Conservation (phyloP, 176 grass and related monocot genomes). For the Guadua angustifolia region DNA sequence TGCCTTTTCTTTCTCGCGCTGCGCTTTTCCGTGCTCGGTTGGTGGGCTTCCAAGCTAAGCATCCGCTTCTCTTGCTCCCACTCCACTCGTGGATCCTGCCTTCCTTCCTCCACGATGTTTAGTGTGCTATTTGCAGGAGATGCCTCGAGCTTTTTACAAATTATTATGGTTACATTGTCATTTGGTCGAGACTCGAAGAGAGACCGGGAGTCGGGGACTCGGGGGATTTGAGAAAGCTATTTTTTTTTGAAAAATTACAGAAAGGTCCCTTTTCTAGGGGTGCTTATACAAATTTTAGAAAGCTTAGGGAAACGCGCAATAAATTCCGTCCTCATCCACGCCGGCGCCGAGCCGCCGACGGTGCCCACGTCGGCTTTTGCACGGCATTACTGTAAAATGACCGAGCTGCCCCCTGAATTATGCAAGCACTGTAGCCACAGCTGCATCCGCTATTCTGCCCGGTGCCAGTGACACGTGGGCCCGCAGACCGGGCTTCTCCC, state of each 20-base stretch:
- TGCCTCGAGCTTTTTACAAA: not conserved
- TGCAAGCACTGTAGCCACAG: not conserved
- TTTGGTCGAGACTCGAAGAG: not conserved
- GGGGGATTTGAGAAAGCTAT: not conserved
- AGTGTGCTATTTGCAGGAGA: not conserved
- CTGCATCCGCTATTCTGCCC: not conserved
- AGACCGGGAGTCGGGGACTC: not conserved
- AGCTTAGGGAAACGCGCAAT: not conserved
- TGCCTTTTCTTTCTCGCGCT: not conserved
- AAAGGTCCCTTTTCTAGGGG: not conserved
- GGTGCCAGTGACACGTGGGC: slow-evolving; percentile 11
- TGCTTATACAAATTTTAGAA: not conserved
- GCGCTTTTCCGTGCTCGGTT: not conserved
- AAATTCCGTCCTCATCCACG: not conserved
- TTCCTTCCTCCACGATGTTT: not conserved
- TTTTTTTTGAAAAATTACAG: not conserved
- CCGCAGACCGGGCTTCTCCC: not conserved
- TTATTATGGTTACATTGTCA: not conserved
- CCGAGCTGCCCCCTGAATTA: not conserved
- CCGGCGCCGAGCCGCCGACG: slow-evolving; percentile 28
- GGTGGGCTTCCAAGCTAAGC: slow-evolving; percentile 50
- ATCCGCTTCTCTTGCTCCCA: not conserved
- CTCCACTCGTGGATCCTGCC: not conserved
- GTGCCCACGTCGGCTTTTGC: not conserved
- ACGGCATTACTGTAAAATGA: not conserved